Evolutionary conservation across 805 yeast species (phyloP), one percentile per base, ranked within the genome.

Genomic region (Brettanomyces anomalus): DNA sequence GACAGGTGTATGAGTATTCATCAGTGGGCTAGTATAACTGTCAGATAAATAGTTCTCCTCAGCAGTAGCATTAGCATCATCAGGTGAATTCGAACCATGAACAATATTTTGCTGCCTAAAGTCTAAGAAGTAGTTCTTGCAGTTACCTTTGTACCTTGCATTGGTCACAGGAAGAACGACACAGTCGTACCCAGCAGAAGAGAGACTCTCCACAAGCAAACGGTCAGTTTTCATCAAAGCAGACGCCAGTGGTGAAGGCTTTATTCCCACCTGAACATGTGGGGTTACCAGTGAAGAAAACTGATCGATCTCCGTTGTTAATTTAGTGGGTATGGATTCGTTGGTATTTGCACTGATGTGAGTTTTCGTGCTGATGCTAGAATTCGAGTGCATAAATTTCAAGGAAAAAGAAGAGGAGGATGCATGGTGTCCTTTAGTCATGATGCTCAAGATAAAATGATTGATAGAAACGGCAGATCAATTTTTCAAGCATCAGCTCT

Each of bases 151-250:
- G 50, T 74, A 74, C 30, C 68, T 55, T 0, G 68, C 53, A 45
- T 78, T 76, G 7, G 85, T 79, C 35, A 79, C 65, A 3, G 82
- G 72, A 4, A 76, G 56, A 2, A 80, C 62, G 2, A 77, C 66
- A 47, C 64, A 65, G 54, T 77, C 80, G 49, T 74, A 79, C 13
- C 78, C 78, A 18, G 61, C 18, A 33, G 51, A 39, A 7, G 46
- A 43, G 21, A 58, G 52, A 16, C 52, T 48, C 3, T 59, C 47
- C 3, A 65, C 57, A 15, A 60, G 47, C 3, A 49, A 42, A 4
- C 51, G 44, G 40, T 59, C 68, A 3, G 63, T 45, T n/a, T 58
- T 54, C 5, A 62, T 54, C 2, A 57, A 41, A 8, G 60, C 51
- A 10, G 57, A 51, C 35, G 66, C 49, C 2, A 60, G 44, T 1